phyloP scores from a whole-genome alignment of 306 rosid species.

The Vigna unguiculata region DNA sequence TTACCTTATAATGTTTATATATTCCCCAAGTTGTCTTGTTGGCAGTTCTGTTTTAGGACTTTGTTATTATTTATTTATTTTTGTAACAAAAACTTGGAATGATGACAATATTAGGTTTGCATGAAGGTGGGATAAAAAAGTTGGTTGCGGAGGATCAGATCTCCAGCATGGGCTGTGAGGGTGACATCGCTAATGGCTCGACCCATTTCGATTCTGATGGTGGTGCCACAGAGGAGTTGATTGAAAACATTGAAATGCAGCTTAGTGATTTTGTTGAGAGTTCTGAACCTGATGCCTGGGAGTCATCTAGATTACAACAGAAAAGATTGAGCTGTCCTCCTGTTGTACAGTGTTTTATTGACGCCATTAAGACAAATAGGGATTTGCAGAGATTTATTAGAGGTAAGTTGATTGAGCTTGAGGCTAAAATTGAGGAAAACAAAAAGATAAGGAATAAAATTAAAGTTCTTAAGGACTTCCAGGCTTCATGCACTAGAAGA shows the following conservation, averaged over 20 bases:
- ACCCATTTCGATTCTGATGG: conserved; percentile 39
- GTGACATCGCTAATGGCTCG: conserved; percentile 45
- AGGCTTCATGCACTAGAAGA: conserved; percentile 68
- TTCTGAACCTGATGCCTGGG: conserved; percentile 45
- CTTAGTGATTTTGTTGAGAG: conserved; percentile 39
- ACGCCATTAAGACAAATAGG: conserved; percentile 84
- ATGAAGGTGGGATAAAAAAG: conserved; percentile 38
- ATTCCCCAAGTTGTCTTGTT: not conserved
- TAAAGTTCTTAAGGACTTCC: conserved; percentile 83
- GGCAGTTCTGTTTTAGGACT: not conserved
- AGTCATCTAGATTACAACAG: conserved; percentile 45
- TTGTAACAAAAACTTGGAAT: not conserved
- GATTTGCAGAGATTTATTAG: conserved; percentile 68
- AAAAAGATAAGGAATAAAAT: conserved; percentile 60
- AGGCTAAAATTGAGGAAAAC: conserved; percentile 88
- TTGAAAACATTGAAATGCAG: conserved; percentile 42
- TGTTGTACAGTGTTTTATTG: conserved; percentile 68
- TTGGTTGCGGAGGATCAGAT: conserved; percentile 49
- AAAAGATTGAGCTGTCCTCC: conserved; percentile 65
- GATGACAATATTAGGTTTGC: conserved; percentile 44
- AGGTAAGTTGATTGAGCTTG: conserved; percentile 68
- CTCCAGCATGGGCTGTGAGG: conserved; percentile 38
- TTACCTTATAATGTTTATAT: not conserved
- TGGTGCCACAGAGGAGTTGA: conserved; percentile 27
- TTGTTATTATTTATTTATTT: not conserved